Evolutionary conservation across 176 grass and related monocot genomes (phyloP).

Genomic region (Triticum urartu): DNA sequence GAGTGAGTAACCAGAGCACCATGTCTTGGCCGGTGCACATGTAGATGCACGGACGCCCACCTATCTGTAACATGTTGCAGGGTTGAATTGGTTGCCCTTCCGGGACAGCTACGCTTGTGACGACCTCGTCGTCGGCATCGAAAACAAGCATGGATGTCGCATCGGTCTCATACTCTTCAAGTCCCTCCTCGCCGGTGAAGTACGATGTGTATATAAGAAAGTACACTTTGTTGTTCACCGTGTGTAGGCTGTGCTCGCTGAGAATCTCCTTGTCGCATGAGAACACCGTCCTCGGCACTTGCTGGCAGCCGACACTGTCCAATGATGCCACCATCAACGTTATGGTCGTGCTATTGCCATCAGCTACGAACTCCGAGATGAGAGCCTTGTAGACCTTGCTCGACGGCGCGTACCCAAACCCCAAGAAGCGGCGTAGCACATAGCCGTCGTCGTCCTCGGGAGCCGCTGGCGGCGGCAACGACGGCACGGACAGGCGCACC

Average conservation of each 20-base stretch:
- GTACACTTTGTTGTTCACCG: not conserved
- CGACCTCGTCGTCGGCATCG: not conserved
- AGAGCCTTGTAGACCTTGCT: constrained; percentile 5
- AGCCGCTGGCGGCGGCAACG: too few species aligned
- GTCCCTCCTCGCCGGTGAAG: not conserved
- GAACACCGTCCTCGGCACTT: not conserved
- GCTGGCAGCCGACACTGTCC: not conserved
- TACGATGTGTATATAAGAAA: not conserved
- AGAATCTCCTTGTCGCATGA: not conserved
- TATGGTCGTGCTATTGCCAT: not conserved
- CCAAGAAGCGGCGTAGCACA: not conserved
- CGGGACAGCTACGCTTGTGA: not conserved
- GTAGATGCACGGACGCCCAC: not conserved
- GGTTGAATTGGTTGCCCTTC: not conserved
- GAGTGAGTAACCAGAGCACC: not conserved
- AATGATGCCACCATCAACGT: not conserved
- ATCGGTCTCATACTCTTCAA: too few species aligned
- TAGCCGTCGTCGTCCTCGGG: too few species aligned
- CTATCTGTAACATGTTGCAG: not conserved
- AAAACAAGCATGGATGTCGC: not conserved
- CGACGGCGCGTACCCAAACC: not conserved
- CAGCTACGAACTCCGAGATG: not conserved
- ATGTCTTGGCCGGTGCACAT: not conserved
- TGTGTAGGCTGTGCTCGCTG: not conserved
- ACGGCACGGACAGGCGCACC: not conserved